phyloP scores from a whole-genome alignment of 768 basidiomycete species.

The Xerocomus brunneocitrinus region DNA sequence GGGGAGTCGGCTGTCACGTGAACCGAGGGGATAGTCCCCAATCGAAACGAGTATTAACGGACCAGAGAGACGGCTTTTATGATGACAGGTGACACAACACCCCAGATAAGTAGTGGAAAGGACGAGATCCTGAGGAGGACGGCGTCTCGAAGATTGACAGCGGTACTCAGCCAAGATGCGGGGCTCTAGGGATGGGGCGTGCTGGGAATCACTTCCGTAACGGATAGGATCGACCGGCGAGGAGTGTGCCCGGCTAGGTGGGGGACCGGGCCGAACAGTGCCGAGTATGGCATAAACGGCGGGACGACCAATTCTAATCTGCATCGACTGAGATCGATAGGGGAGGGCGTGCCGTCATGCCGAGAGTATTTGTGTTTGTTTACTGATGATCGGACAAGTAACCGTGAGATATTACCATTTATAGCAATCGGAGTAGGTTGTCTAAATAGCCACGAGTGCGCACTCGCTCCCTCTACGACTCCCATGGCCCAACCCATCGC shows the following conservation, averaged over 20 bases:
- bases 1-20: neutral
- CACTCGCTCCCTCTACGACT: slow-evolving; percentile 7
- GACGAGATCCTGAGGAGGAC: neutral
- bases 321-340: neutral
- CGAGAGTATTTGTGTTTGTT: slow-evolving; percentile 21
- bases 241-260: neutral
- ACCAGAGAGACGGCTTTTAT: neutral
- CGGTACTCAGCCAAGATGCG: neutral
- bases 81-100: neutral
- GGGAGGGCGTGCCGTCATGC: slow-evolving; percentile 21
- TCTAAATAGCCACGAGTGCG: slow-evolving; percentile 25
- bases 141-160: neutral
- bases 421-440: slow-evolving; percentile 7
- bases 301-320: neutral
- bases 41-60: neutral
- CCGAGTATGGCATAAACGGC: no score
- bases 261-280: neutral
- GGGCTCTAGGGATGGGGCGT: no score
- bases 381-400: slow-evolving; percentile 28
- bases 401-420: slow-evolving; percentile 19
- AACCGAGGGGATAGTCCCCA: neutral
- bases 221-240: neutral
- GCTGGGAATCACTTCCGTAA: no score
- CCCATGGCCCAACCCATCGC: slow-evolving; percentile 46
- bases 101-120: neutral